Conservation (phyloP, 768 basidiomycete species). For the Mycena vitilis region DNA sequence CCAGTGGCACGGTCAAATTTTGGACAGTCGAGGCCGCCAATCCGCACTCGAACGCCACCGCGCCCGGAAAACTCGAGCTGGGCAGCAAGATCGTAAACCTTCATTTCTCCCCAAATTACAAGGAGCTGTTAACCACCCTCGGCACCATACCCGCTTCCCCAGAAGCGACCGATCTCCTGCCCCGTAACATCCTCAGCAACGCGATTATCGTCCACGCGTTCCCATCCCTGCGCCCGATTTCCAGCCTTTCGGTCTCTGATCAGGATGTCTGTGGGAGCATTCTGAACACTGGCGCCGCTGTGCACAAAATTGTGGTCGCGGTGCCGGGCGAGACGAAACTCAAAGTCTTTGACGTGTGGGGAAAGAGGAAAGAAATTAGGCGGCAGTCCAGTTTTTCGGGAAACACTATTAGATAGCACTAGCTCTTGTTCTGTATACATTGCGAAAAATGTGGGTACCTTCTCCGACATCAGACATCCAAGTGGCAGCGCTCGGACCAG, state of each 20-base stretch:
- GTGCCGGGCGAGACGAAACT: conserved; percentile 74
- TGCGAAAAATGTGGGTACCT: too few relatives aligned
- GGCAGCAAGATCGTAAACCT: conserved; percentile 75
- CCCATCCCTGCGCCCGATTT: conserved; percentile 70
- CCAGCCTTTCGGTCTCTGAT: conserved; percentile 51
- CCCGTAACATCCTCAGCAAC: conserved; percentile 43
- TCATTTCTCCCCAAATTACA: conserved; percentile 82
- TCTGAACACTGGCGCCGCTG: conserved; percentile 54
- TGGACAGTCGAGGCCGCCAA: conserved; percentile 64
- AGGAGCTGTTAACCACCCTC: conserved; percentile 88
- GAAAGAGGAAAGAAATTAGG: conserved; percentile 52
- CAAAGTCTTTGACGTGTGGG: conserved; percentile 72
- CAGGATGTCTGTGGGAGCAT: conserved; percentile 70
- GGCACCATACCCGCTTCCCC: conserved; percentile 47
- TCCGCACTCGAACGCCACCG: conserved; percentile 56
- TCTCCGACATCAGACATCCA: neutral
- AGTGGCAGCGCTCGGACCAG: neutral
- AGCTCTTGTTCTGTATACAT: neutral
- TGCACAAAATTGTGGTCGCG: conserved; percentile 61
- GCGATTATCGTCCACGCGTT: conserved; percentile 65
- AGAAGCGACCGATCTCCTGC: conserved; percentile 7
- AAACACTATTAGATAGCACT: conserved; percentile 27
- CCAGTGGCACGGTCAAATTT: conserved; percentile 62
- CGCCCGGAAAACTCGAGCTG: conserved; percentile 58
- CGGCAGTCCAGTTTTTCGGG: conserved; percentile 42